Evolutionary conservation across 1,284 basidiomycete species (phyloP).

Genomic region (Leccinum insolens): DNA sequence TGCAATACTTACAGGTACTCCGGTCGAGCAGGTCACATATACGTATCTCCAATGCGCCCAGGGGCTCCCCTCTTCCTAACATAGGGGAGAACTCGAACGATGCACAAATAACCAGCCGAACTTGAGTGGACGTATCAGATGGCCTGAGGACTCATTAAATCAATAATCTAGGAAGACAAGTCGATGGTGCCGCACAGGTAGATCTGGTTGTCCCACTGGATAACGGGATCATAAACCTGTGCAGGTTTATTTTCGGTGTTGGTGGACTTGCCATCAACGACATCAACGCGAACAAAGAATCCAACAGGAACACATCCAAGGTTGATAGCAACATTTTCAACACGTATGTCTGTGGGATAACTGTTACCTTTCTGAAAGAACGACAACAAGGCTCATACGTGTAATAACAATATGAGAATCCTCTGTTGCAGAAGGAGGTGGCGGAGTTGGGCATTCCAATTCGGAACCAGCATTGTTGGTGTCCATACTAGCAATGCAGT

Average conservation of each 20-base stretch:
- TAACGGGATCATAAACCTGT: neutral
- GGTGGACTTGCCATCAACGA: neutral
- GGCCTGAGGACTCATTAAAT: constrained; percentile 13
- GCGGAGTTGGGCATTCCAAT: too few relatives aligned
- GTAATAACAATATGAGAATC: neutral
- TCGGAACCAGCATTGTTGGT: neutral
- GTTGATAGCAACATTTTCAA: constrained; percentile 3
- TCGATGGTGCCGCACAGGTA: constrained; percentile 7
- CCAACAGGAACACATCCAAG: constrained; percentile 18
- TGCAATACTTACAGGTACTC: neutral
- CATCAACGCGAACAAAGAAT: constrained; percentile 15
- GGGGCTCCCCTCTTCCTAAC: constrained; percentile 15
- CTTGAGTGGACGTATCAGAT: neutral
- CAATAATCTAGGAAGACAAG: neutral
- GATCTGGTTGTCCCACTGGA: constrained; percentile 21
- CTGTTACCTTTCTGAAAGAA: neutral
- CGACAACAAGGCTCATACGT: neutral
- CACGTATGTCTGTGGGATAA: constrained; percentile 11
- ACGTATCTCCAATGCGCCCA: constrained; percentile 2
- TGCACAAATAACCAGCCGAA: constrained; percentile 17
- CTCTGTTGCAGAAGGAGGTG: neutral
- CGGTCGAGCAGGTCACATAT: constrained; percentile 11
- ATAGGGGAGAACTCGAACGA: constrained; percentile 19
- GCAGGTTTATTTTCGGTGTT: constrained; percentile 12
- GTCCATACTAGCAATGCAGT: neutral